A percentile compares a stretch with the other conserved stretches of the same genome.
These are phyloP conservation scores for Chamaenerion angustifolium DNA, from an alignment of 345 rosid genomes.

Conservation along the genomic window DNA sequence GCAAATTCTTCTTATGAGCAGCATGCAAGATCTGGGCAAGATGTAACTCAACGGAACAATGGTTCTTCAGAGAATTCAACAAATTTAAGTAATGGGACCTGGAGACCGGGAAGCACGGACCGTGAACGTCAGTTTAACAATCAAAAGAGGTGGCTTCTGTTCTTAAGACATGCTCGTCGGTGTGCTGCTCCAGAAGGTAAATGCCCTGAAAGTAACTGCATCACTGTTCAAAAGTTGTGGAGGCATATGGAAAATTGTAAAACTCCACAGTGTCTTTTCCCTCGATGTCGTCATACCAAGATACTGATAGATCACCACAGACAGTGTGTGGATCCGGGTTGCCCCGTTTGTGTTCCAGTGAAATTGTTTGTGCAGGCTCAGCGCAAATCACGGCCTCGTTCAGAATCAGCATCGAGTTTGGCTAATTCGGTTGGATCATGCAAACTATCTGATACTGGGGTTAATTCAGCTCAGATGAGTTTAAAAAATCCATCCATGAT, in stretches of 20 bases:
- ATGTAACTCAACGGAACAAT: slow-evolving; percentile 69
- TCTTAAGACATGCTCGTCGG: slow-evolving; percentile 71
- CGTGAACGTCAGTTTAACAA: slow-evolving; percentile 44
- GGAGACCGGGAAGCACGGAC: slow-evolving; percentile 38
- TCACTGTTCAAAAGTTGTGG: slow-evolving; percentile 46
- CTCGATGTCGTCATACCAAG: slow-evolving; percentile 69
- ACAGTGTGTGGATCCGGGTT: slow-evolving; percentile 44
- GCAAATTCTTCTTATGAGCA: slow-evolving; percentile 45
- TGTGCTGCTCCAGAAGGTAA: slow-evolving; percentile 77
- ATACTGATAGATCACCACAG: slow-evolving; percentile 48
- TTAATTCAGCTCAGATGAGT: slow-evolving; percentile 23
- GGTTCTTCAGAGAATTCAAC: slow-evolving; percentile 48
- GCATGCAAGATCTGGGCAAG: slow-evolving; percentile 55
- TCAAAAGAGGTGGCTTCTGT: slow-evolving; percentile 82
- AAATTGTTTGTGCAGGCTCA: slow-evolving; percentile 44
- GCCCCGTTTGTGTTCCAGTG: slow-evolving; percentile 90
- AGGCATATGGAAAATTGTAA: slow-evolving; percentile 69
- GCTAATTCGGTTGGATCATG: slow-evolving; percentile 21
- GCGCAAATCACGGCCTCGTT: slow-evolving; percentile 31
- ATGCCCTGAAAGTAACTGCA: slow-evolving; percentile 55
- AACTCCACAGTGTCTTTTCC: slow-evolving; percentile 41
- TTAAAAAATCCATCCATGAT: slow-evolving; percentile 27
- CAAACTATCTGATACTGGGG: slow-evolving; percentile 33
- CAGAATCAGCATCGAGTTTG: slow-evolving; percentile 24
- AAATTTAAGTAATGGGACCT: slow-evolving; percentile 25